Base-by-base conservation (phyloP, 1,139 yeast genomes). In the Hemisphaericaspora subhashii region DNA sequence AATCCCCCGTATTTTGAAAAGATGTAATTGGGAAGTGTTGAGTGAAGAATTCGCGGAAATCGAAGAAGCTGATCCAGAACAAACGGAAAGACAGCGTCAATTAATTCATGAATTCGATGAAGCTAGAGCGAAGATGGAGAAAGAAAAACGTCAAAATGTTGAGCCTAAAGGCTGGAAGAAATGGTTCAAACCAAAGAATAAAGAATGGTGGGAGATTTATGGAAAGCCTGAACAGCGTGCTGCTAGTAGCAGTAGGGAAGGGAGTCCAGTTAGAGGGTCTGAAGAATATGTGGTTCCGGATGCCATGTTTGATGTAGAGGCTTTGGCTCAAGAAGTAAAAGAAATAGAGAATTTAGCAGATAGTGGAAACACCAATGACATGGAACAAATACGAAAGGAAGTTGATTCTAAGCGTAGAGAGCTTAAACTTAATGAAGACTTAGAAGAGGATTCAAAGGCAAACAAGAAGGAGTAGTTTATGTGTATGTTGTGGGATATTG, bases 31-130 rank as follows among this genome's bases (percentile, higher is more conserved):
- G 82, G 86, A 87, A 45, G 86, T 92, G 3, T 61, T 89, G 36
- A 80, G 86, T 48, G 98, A 92, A 47, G 96, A 90, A 57, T 92
- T 94, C 58, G 83, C 86, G 12, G 99, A 94, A 61, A 90, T 94
- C 48, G 98, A 90, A 55, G 97, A 92, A 53, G 95, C 97, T 0
- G 96, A 92, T 59, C 89, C 95, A 2, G 96, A 87, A 49, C 82
- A 84, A 55, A 77, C 81, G 15, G 89, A 88, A 50, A 80, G 85
- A 48, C 94, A 89, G 53, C 72, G 96, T 44, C 82, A 87, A 55
- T 69, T 92, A 50, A 74, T 92, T 15, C 71, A 74, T 42, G 98
- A 92, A 54, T 86, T 89, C 51, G 96, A 88, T 47, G 89, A 84
- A 50, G 95, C 95, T 0, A 75, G 87, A 42, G 82, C 81, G 41